Evolutionary conservation across 2,329 filamentous ascomycete genomes (phyloP), one percentile per base, ranked within the genome.

Genomic region (Neoascochyta sp.): DNA sequence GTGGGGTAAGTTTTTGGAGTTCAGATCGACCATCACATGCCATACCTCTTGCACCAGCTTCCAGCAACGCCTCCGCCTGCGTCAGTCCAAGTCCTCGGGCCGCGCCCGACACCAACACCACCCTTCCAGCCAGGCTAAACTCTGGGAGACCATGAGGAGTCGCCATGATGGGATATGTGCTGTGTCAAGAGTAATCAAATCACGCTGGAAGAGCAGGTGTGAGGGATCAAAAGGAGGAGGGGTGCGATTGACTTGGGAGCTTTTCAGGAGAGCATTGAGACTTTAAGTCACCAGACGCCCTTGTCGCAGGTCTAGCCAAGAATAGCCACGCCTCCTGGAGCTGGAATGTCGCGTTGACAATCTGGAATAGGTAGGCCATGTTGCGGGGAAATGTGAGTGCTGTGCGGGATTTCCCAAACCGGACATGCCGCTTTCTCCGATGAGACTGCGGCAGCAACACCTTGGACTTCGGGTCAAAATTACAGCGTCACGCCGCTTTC

Each of bases 31-130:
- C n/a, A n/a, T n/a, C n/a, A n/a, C n/a, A n/a, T n/a, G n/a, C n/a
- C 38, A 27, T 52, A 77, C 75, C 75, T 43, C 62, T 83, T 18
- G 86, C 85, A 12, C 85, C 84, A 14, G 83, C 83, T 60, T 89
- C 83, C 9, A 86, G 68, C 9, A 89, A 64, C 1, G 80, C 83
- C 50, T 89, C 83, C 1, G 82, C 76, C 48, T 88, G 76, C 5
- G 80, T 76, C 12, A 90, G 64, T n/a, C 84, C 84, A 7, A 89
- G 70, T 0, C 85, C 85, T 37, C 79, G 73, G 3, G 76, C 83
- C 32, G 76, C 84, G 11, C 84, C 84, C 2, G 82, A 83, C 3
- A 88, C 79, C 16, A 84, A 59, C 25, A 86, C 75, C 1, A 84
- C 73, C 61, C 80, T 87, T 63, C 78, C 76, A 42, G 75, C 72